A percentile compares a stretch with the other conserved stretches of the same genome.
Evolutionary conservation across 78 protist genomes (phyloP).

Genomic region (Cavenderia fasciculata): DNA sequence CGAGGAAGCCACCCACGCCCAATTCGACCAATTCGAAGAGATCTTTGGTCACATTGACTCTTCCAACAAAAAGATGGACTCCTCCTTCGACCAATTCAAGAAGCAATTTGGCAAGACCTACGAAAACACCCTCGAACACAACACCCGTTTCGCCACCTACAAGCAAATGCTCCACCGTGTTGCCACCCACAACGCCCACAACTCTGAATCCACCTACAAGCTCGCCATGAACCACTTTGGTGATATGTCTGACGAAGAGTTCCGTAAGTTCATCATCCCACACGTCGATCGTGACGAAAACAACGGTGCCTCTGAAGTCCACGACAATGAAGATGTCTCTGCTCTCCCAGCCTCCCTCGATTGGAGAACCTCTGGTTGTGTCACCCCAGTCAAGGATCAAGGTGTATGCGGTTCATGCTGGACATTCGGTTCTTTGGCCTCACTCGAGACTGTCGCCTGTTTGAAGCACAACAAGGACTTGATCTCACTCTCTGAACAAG

Average conservation of each 20-base stretch:
- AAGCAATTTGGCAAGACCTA: slow-evolving; percentile 15
- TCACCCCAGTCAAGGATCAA: slow-evolving; percentile 92
- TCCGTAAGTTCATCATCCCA: slow-evolving; percentile 56
- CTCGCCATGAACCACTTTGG: slow-evolving; percentile 87
- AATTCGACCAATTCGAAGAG: not conserved
- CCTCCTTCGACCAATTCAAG: slow-evolving; percentile 37
- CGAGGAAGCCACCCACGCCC: not conserved
- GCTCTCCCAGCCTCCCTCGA: slow-evolving; percentile 68
- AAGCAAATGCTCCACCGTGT: slow-evolving; percentile 55
- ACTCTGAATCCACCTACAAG: slow-evolving; percentile 15
- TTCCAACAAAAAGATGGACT: not conserved
- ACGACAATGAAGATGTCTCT: slow-evolving; percentile 30
- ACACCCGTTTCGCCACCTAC: slow-evolving; percentile 51
- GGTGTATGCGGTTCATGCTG: slow-evolving; percentile 91
- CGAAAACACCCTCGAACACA: slow-evolving; percentile 16
- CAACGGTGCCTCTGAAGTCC: slow-evolving; percentile 53
- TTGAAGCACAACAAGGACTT: slow-evolving; percentile 19
- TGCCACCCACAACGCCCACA: slow-evolving; percentile 62
- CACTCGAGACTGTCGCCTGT: slow-evolving; percentile 79
- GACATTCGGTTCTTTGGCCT: slow-evolving; percentile 88
- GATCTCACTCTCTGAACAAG: slow-evolving; percentile 77
- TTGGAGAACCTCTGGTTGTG: slow-evolving; percentile 83
- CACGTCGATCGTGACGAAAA: slow-evolving; percentile 23
- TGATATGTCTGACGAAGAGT: slow-evolving; percentile 85
- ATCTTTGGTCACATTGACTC: not conserved